Evolutionary conservation across 768 basidiomycete species (phyloP), one percentile per base, ranked within the genome.

Genomic region (Suillus hirtellus): DNA sequence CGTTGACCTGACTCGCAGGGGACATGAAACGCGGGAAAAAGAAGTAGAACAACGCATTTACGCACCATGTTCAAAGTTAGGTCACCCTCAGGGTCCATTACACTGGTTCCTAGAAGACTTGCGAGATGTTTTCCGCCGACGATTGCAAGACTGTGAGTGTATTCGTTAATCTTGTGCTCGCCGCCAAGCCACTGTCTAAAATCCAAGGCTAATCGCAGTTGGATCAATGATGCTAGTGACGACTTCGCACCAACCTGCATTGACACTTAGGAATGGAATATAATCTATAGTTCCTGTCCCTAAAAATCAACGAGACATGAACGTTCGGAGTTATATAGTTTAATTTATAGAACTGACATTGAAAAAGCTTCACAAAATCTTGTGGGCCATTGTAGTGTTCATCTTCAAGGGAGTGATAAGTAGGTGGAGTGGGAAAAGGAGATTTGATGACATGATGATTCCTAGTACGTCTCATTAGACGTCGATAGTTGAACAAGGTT

Each of bases 151-250:
- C 78, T 68, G 72, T 87, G 89, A 67, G 86, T 91, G 72, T 94
- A 93, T 10, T 76, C 76, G 66, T 83, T 85, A 64, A 95, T 95
- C 53, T 79, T 81, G 31, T 82, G 73, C 72, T 95, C 93, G 6
- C 93, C 93, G 1, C 93, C 93, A 2, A 93, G 73, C 77, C 83
- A 84, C 62, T 81, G 70, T 35, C 93, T 84, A 76, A 95, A 95
- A 38, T 87, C 82, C 5, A 93, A 72, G 0, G 92, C 93, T 87
- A 59, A 21, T 27, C 19, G 35, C 60, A 15, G 68, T 59, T 62
- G 68, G 47, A 50, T 42, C 53, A 53, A 15, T 61, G 1, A 19
- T 34, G 12, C 8, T 21, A 34, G 8, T n/a, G 35, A 24, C 15
- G 54, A 49, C 59, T 10, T 38, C 6, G 56, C 37, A 64, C 76